Conservation (phyloP, 2,329 filamentous ascomycete genomes). For the Ilyonectria destructans region DNA sequence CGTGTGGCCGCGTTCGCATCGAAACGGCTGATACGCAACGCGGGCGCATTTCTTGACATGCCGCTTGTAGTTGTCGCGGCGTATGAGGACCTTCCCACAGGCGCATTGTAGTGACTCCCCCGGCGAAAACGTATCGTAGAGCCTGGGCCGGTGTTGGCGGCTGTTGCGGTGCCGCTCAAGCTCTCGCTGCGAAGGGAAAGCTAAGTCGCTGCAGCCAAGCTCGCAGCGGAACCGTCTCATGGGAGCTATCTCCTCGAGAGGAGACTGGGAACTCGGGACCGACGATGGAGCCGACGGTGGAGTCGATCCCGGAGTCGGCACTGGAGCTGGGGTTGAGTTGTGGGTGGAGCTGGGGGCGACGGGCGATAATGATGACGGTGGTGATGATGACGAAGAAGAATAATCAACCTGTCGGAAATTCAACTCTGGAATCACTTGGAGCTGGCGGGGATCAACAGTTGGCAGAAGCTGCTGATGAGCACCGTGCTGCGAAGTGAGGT, state of each 20-base stretch:
- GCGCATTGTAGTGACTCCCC: neutral
- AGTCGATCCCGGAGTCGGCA: neutral
- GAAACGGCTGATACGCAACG: too few relatives aligned
- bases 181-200: neutral
- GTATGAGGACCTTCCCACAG: neutral
- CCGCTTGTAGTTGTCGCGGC: neutral
- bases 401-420: neutral
- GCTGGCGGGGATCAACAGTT: neutral
- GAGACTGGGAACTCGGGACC: too few relatives aligned
- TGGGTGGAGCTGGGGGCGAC: neutral
- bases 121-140: neutral
- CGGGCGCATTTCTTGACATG: neutral
- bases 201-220: neutral
- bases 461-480: neutral
- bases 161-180: neutral
- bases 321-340: neutral
- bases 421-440: neutral
- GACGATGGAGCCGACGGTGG: neutral
- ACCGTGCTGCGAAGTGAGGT: neutral
- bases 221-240: neutral
- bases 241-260: too few relatives aligned
- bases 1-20: neutral
- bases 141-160: neutral
- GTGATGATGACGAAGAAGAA: neutral
- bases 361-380: neutral